Evolutionary conservation across 108 stramenopile genomes (phyloP), one percentile per base, ranked within the genome.

Genomic region (Cyclotella sp.): DNA sequence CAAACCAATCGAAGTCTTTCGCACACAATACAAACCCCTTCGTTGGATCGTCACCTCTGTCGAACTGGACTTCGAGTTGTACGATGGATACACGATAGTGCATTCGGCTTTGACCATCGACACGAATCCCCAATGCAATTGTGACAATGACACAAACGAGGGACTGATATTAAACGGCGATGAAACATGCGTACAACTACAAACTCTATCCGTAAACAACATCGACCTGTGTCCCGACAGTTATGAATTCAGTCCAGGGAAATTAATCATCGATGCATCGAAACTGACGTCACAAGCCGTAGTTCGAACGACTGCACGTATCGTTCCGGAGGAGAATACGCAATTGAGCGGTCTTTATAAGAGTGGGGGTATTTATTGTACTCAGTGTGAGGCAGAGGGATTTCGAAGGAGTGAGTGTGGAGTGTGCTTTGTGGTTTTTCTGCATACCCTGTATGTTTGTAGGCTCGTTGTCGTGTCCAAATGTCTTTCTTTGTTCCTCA

Each of bases 291-390:
- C 19, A 5, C 10, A 4, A 3, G 12, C 55, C 24, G 55, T 58
- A 21, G 55, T 58, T 58, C 19, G 24, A 58, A 58, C 9, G 22
- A 24, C 26, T 6, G 22, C 21, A 26, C 24, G 55, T 2, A 26
- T 58, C 8, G 49, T 15, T 89, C 98, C 98, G 0, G 96, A 92
- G 73, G 89, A 94, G 21, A 98, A 98, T 81, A 97, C 97, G 6
- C 91, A 93, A 76, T 76, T 98, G 11, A 73, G 76, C 16, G 99
- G 99, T 44, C 79, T 99, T 29, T 99, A 99, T 90, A 93, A 94
- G 73, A 76, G 76, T 41, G 88, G 90, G 27, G 62, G 79, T 60
- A 93, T 94, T 91, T 97, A 95, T 58, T 98, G 96, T 84, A 97
- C 98, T 9, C 98, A 98, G 70, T 93, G 92, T 76, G 86, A 94